Evolutionary conservation across 257 asterid genomes (phyloP), one percentile per base, ranked within the genome.

Genomic region (Petunia axillaris): DNA sequence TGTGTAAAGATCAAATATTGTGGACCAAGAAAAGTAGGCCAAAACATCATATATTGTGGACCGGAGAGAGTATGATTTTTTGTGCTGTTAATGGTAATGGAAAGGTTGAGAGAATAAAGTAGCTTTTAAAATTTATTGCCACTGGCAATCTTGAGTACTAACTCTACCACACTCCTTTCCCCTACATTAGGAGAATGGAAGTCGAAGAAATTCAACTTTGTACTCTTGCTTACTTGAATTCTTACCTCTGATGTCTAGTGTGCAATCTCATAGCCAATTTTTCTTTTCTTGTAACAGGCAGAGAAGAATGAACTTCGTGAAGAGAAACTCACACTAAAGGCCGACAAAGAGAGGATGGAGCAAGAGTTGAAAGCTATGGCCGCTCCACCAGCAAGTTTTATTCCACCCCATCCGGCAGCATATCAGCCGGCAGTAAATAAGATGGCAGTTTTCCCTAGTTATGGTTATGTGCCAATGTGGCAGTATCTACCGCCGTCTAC

Each of bases 241-340:
- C 35, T 43, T 25, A 46, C 8, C 44, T 35, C 60, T 71, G 44
- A 48, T 71, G 5, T 40, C 44, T 50, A 8, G 58, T 9, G 16
- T 70, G 25, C 43, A 46, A 10, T 46, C 41, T 70, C 41, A 70
- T 46, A 35, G 35, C 14, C 46, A 73, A 71, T 1, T 3, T 36
- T 8, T 25, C 25, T 50, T 50, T 41, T 16, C 46, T 76, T 52
- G 50, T 41, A 76, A 85, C 79, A 94, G 98, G 91, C 88, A 1
- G 98, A 94, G 81, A 93, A 93, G 87, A 88, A 91, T 38, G 97
- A 93, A 80, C 97, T 94, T 44, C 94, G 97, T 40, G 97, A 90
- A 83, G 96, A 94, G 96, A 93, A 91, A 86, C 83, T 85, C 67
- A 83, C 84, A 82, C 91, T 94, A 8, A 91, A 89, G 87, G 86